phyloP scores from a whole-genome alignment of 176 grass and related monocot genomes.

The Urochloa ruziziensis region DNA sequence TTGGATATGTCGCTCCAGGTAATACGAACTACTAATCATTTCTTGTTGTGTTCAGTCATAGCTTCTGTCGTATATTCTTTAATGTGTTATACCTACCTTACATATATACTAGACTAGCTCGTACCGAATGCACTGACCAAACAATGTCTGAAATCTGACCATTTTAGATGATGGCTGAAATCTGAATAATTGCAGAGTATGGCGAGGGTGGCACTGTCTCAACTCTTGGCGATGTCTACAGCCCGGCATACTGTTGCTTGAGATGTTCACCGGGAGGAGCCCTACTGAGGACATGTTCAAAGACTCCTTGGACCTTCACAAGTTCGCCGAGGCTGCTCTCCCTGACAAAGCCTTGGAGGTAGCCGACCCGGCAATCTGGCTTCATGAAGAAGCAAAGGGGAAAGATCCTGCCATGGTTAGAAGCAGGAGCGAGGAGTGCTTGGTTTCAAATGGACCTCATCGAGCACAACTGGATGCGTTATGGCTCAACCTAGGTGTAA shows the following conservation, averaged over 20 bases:
- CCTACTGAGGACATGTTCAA: conserved; percentile 9
- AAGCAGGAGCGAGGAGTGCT: background rate
- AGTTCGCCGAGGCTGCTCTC: background rate
- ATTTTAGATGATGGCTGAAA: too few relatives aligned
- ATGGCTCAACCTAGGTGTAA: too few relatives aligned
- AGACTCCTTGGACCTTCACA: conserved; percentile 9
- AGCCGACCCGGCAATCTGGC: background rate
- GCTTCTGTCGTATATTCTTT: too few relatives aligned
- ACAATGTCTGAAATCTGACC: background rate
- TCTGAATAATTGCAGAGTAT: conserved; percentile 6
- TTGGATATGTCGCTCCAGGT: conserved; percentile 53
- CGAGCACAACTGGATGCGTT: too few relatives aligned
- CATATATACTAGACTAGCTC: too few relatives aligned
- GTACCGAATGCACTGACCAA: background rate
- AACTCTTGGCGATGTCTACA: conserved; percentile 1
- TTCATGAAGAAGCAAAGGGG: background rate
- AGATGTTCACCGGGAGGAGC: conserved; percentile 29
- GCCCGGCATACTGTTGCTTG: conserved; percentile 24
- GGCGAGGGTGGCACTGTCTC: background rate
- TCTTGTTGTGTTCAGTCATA: too few relatives aligned
- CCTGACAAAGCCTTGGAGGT: background rate
- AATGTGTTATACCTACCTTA: too few relatives aligned
- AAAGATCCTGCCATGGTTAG: background rate
- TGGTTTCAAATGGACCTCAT: too few relatives aligned
- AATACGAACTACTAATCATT: background rate